Evolutionary conservation across 345 rosid genomes (phyloP), one percentile per base, ranked within the genome.

Genomic region (Crucihimalaya himalaica): DNA sequence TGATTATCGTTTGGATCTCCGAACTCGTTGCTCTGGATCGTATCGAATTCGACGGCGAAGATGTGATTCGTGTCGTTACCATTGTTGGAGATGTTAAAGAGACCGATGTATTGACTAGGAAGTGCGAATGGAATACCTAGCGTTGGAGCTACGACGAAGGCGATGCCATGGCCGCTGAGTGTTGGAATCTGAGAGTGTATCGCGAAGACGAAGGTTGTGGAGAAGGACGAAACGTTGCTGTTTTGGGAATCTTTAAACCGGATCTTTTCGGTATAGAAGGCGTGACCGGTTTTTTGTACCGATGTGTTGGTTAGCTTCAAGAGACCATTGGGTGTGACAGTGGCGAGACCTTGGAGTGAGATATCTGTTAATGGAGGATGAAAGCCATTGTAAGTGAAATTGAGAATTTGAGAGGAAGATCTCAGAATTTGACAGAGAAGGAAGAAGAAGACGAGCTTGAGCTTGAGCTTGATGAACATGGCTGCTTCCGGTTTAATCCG

Each of bases 31-130:
- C 90, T 88, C 65, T 68, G 74, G 5, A 91, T 89, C 0, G 96
- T 89, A 60, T 93, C 98, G 61, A 93, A 91, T 27, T 93, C 98
- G 42, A 93, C 96, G 2, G 94, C 97, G 66, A 93, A 82, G 60
- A 93, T 37, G 54, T 87, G 90, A 73, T 88, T 86, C 18, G 89
- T 76, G 40, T 70, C 72, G 74, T 94, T 87, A 12, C 97, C 93
- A 2, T 76, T 70, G 64, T 85, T 77, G 16, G 16, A 71, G 37
- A 74, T 46, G 82, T 88, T 91, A 66, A 89, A 70, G n/a, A 94
- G 83, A 28, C 97, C 97, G 11, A 89, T 86, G 66, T 68, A 92
- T 73, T 92, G 88, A 52, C 86, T 87, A 0, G 95, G 93, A 51
- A 84, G 81, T n/a, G 92, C 66, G 0, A 77, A 83, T 3, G 81